These are phyloP conservation scores for Suillus tomentosus DNA, from an alignment of 768 basidiomycete genomes.

Conservation along the genomic window DNA sequence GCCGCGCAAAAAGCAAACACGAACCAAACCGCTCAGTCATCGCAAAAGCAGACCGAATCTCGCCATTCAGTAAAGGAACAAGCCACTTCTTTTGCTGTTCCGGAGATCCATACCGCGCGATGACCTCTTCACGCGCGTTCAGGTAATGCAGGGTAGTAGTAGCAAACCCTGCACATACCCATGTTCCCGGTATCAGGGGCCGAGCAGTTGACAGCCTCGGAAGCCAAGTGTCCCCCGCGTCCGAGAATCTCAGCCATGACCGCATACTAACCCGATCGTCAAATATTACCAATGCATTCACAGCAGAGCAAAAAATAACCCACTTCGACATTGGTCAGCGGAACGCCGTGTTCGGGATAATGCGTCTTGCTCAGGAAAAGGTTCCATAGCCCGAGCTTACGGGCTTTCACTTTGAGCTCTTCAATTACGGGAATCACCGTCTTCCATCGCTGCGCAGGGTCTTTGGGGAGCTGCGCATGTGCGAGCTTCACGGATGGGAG, in stretches of 20 bases:
- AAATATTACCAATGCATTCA: not conserved
- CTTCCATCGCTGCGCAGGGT: slow-evolving; percentile 79
- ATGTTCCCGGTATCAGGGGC: slow-evolving; percentile 99
- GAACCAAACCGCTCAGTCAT: slow-evolving; percentile 95
- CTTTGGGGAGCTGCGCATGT: slow-evolving; percentile 78
- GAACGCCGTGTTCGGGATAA: slow-evolving; percentile 86
- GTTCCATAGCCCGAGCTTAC: slow-evolving; percentile 92
- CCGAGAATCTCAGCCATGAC: slow-evolving; percentile 98
- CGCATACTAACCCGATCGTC: slow-evolving; percentile 64
- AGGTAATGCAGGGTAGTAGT: not conserved
- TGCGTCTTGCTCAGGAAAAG: slow-evolving; percentile 94
- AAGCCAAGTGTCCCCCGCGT: slow-evolving; percentile 75
- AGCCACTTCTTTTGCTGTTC: slow-evolving; percentile 94
- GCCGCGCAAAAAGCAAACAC: slow-evolving; percentile 21
- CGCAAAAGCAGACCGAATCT: slow-evolving; percentile 91
- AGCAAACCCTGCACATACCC: slow-evolving; percentile 54
- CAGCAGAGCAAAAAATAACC: slow-evolving; percentile 17
- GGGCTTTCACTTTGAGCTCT: slow-evolving; percentile 86
- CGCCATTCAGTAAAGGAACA: slow-evolving; percentile 82
- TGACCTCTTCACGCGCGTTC: slow-evolving; percentile 67
- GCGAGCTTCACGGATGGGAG: slow-evolving; percentile 77
- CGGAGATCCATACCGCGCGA: slow-evolving; percentile 90
- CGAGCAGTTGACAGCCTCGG: slow-evolving; percentile 90
- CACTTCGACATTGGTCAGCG: slow-evolving; percentile 93
- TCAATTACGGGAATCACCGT: slow-evolving; percentile 78